Evolutionary conservation across 306 rosid species (phyloP).

Genomic region (Glycyrrhiza uralensis): DNA sequence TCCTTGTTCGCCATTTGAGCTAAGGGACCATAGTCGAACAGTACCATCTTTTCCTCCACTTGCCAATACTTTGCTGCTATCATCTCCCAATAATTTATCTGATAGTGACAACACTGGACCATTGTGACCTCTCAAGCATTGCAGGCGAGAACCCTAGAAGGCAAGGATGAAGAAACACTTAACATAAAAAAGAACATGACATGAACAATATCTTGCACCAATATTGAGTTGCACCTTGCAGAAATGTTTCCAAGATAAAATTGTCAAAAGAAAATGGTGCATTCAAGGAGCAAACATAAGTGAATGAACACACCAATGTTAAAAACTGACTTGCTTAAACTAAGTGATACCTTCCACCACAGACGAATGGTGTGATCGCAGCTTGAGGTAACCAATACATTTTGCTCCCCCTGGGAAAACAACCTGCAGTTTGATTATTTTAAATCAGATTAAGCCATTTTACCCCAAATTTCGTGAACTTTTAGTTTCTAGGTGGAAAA

Average conservation of each 20-base stretch:
- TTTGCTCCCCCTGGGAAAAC: constrained; percentile 50
- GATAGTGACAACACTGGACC: constrained; percentile 69
- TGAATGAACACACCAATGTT: neutral
- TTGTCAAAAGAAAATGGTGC: neutral
- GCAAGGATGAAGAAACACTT: neutral
- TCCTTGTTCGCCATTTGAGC: constrained; percentile 61
- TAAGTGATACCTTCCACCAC: constrained; percentile 72
- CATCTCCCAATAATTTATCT: constrained; percentile 67
- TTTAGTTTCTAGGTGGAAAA: neutral
- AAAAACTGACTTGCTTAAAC: neutral
- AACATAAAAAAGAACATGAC: neutral
- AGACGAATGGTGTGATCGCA: constrained; percentile 66
- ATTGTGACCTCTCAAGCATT: constrained; percentile 72
- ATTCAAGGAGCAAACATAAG: neutral
- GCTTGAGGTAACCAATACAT: constrained; percentile 70
- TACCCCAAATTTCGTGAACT: neutral
- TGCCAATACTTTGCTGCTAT: constrained; percentile 59
- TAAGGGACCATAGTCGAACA: constrained; percentile 75
- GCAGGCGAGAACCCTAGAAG: constrained; percentile 50
- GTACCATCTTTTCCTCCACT: constrained; percentile 93
- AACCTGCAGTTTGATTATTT: constrained; percentile 45
- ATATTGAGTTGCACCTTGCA: neutral
- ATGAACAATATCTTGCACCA: neutral
- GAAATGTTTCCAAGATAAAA: neutral
- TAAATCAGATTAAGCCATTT: constrained; percentile 7